A percentile compares a stretch with the other conserved stretches of the same genome.
Evolutionary conservation across 176 grass and related monocot species (phyloP).

Genomic region (Triticum timopheevii): DNA sequence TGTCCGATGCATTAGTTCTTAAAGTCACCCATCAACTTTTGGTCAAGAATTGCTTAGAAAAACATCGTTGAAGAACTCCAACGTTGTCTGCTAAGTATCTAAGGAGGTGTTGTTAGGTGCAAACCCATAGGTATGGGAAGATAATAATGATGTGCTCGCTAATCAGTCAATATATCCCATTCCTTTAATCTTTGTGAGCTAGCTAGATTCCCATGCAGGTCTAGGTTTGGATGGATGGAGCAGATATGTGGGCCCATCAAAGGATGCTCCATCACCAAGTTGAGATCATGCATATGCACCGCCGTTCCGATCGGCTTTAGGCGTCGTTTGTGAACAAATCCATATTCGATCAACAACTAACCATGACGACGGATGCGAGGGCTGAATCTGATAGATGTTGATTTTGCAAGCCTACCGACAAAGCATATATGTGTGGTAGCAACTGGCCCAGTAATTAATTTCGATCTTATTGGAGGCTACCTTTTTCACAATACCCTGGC

Average conservation of each 20-base stretch:
- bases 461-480: background rate
- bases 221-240: slow-evolving; percentile 23
- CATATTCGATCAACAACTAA: slow-evolving; percentile 33
- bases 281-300: slow-evolving; percentile 20
- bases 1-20: background rate
- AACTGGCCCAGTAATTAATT: background rate
- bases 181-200: background rate
- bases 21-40: background rate
- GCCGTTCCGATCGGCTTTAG: slow-evolving; percentile 22
- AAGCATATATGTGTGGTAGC: background rate
- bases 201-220: slow-evolving; percentile 9
- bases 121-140: background rate
- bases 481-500: background rate
- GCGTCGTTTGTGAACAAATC: slow-evolving; percentile 3
- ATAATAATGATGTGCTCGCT: background rate
- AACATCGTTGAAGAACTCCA: background rate
- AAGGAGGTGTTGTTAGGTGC: slow-evolving; percentile 12
- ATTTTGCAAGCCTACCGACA: background rate
- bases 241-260: slow-evolving; percentile 6
- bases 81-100: background rate
- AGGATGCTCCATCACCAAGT: slow-evolving; percentile 30
- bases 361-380: background rate
- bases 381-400: background rate
- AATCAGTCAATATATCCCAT: background rate
- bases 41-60: background rate